Evolutionary conservation across 1,284 basidiomycete species (phyloP).

Genomic region (Coniferiporia sulphurascens): DNA sequence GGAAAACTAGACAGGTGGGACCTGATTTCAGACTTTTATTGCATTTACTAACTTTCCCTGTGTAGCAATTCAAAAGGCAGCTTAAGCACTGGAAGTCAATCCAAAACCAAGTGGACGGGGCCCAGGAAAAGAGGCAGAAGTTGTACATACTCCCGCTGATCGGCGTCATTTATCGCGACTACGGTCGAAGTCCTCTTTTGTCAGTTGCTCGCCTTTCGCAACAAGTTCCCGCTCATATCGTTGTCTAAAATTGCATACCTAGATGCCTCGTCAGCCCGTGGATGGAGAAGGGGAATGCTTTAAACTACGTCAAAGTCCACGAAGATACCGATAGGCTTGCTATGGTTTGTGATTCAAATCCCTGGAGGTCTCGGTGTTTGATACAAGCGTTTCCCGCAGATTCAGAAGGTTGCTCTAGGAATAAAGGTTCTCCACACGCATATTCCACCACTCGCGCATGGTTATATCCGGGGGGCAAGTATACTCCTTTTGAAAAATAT

Average conservation of each 20-base stretch:
- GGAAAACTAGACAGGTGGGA: conserved; percentile 33
- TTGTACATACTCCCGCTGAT: conserved; percentile 48
- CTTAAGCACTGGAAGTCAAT: conserved; percentile 48
- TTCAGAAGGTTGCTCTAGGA: background rate
- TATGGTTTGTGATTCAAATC: background rate
- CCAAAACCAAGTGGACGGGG: conserved; percentile 30
- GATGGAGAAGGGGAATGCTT: conserved; percentile 45
- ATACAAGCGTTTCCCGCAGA: conserved; percentile 14
- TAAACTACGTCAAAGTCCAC: conserved; percentile 39
- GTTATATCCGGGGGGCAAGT: conserved; percentile 29
- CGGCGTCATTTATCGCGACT: conserved; percentile 36
- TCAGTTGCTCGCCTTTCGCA: background rate
- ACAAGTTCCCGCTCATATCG: background rate
- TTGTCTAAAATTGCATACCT: background rate
- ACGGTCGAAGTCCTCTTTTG: background rate
- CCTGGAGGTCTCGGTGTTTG: background rate
- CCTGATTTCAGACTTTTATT: background rate
- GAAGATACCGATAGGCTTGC: background rate
- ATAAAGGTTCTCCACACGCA: conserved; percentile 23
- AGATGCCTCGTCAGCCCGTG: conserved; percentile 49
- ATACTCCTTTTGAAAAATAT: background rate
- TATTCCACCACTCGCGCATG: conserved; percentile 45
- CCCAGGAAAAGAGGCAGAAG: conserved; percentile 31
- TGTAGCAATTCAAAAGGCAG: conserved; percentile 29
- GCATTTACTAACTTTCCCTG: background rate